Evolutionary conservation across 257 asterid species (phyloP).

Genomic region (Misopates orontium): DNA sequence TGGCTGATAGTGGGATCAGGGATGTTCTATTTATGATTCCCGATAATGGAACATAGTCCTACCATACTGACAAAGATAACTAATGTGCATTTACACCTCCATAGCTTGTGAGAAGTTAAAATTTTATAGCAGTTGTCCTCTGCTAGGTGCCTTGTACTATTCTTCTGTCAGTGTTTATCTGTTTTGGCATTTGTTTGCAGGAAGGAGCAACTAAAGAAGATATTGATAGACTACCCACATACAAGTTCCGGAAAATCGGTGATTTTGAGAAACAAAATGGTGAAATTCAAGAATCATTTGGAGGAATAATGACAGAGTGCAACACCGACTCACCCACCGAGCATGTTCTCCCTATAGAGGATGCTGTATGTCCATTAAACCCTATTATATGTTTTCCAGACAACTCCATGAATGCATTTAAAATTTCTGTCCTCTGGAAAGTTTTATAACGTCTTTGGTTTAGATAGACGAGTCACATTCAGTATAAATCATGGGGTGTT

Average conservation of each 20-base stretch:
- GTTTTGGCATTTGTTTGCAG: conserved; percentile 43
- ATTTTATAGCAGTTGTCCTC: background rate
- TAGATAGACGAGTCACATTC: too few relatives aligned
- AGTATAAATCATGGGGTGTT: too few relatives aligned
- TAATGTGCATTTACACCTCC: too few relatives aligned
- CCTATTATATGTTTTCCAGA: background rate
- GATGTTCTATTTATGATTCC: too few relatives aligned
- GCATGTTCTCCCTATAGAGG: conserved; percentile 77
- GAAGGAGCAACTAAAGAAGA: conserved; percentile 98
- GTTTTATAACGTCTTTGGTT: too few relatives aligned
- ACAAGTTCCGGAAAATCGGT: conserved; percentile 67
- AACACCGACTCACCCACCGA: conserved; percentile 70
- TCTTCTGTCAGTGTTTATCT: background rate
- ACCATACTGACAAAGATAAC: too few relatives aligned
- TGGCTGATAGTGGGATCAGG: too few relatives aligned
- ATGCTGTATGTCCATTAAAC: conserved; percentile 60
- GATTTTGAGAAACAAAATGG: conserved; percentile 76
- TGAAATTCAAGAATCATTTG: conserved; percentile 79
- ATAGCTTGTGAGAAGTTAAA: too few relatives aligned
- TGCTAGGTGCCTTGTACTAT: conserved; percentile 7
- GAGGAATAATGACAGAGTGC: conserved; percentile 83
- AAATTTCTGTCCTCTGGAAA: background rate
- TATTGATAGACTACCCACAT: conserved; percentile 72
- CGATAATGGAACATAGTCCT: too few relatives aligned
- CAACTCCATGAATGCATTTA: too few relatives aligned